Base-by-base conservation (phyloP, 2,329 filamentous ascomycete species). In the Fusarium oxysporum region DNA sequence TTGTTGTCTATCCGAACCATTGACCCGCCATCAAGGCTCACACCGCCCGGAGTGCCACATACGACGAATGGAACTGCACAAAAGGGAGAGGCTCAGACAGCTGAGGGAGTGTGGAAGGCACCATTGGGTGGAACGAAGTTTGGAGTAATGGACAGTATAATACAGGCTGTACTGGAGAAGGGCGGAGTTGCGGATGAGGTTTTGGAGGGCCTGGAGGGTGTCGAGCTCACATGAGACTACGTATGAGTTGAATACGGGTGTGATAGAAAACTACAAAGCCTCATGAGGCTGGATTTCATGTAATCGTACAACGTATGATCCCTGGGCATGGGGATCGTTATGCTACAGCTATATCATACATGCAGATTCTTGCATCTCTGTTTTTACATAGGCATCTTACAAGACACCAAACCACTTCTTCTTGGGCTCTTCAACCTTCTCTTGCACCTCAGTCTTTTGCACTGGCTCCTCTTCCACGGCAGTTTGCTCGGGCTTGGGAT, bases 331-430 rank as follows among this genome's bases (percentile, higher is more conserved):
- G 58, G 51, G 50, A 62, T 68, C 65, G 62, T 64, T 60, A 69
- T 62, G 63, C 55, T 70, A 68, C 56, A 66, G 60, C 32, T 70
- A 70, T 73, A 73, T 73, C 51, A 58, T 76, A 75, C 69, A 55
- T 57, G 50, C 64, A 71, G 45, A 62, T 60, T 65, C 21, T 53
- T 48, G 41, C 28, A 35, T 37, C 41, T 45, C 54, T 72, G 37
- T 62, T 57, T 55, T 62, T 62, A 70, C 55, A 61, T 40, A 48
- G 28, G 23, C 32, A 56, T 62, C 63, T 82, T 80, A 95, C 87
- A 94, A 97, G 78, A 97, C 92, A 19, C 94, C 94, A 77, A 96
- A 85, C 90, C 92, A 95, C 85, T 93, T 95, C 89, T 95, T 95
- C 63, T 90, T 82, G 61, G 76, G 75, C 61, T 76, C 62, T 37